phyloP scores from a whole-genome alignment of 176 grass and related monocot species.

The Eleusine indica region DNA sequence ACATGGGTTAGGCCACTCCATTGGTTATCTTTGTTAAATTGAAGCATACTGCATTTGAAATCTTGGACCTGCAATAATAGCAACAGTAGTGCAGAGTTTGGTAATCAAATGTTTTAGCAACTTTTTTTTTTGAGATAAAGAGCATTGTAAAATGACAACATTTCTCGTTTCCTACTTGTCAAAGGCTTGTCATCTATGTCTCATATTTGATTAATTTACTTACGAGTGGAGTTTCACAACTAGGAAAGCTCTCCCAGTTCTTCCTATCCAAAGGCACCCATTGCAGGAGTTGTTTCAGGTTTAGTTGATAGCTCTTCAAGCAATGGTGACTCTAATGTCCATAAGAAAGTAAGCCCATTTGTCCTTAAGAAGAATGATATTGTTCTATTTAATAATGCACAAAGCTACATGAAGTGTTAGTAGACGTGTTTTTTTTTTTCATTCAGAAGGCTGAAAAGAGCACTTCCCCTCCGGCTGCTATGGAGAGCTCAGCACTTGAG shows the following conservation, averaged over 20 bases:
- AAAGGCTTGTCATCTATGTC: too few relatives aligned
- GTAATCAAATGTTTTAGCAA: too few relatives aligned
- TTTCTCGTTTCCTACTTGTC: too few relatives aligned
- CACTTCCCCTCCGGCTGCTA: conserved; percentile 38
- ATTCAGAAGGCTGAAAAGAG: conserved; percentile 44
- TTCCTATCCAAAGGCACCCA: conserved; percentile 43
- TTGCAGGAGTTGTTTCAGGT: conserved; percentile 52
- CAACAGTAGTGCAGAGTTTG: too few relatives aligned
- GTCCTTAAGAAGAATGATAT: neutral
- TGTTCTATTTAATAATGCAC: neutral
- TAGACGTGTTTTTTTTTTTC: neutral
- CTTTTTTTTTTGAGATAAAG: too few relatives aligned
- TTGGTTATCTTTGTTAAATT: too few relatives aligned
- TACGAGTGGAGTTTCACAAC: too few relatives aligned
- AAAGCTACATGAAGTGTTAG: conserved; percentile 3
- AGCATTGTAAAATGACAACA: too few relatives aligned
- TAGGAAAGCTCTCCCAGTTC: conserved; percentile 20
- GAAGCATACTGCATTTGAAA: too few relatives aligned
- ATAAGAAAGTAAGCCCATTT: conserved; percentile 46
- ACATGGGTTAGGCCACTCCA: too few relatives aligned
- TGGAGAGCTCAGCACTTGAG: conserved; percentile 41
- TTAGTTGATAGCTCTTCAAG: conserved; percentile 44
- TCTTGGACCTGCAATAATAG: too few relatives aligned
- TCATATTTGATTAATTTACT: too few relatives aligned
- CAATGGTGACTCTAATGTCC: conserved; percentile 39